These are phyloP conservation scores for Misopates orontium DNA, from an alignment of 257 asterid species.

Conservation along the genomic window DNA sequence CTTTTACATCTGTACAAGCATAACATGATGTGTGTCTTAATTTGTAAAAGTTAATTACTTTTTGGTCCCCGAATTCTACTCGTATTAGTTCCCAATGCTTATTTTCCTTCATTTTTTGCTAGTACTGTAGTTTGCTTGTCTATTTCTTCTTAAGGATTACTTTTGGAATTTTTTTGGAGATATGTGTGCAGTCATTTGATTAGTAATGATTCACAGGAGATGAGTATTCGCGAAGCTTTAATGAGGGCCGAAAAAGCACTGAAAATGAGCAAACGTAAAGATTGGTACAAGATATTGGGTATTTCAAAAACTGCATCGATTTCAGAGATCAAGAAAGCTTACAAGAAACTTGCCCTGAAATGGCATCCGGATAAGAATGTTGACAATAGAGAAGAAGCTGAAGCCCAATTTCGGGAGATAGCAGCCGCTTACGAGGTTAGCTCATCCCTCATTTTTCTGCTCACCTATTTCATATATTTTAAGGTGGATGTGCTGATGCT, in stretches of 20 bases:
- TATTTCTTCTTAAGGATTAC: not conserved
- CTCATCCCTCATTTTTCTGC: not conserved
- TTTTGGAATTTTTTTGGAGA: not conserved
- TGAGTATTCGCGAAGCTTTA: constrained; percentile 61
- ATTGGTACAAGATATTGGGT: constrained; percentile 93
- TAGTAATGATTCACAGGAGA: constrained; percentile 44
- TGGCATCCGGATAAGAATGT: constrained; percentile 98
- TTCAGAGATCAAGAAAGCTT: constrained; percentile 87
- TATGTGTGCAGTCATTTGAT: constrained; percentile 14
- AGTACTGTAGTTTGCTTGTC: not conserved
- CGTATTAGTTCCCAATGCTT: not conserved
- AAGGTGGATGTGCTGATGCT: not conserved
- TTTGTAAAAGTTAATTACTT: too few relatives aligned
- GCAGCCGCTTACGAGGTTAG: constrained; percentile 98
- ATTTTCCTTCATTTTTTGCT: not conserved
- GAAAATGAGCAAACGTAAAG: constrained; percentile 90
- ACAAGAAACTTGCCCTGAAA: constrained; percentile 92
- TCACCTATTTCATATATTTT: not conserved
- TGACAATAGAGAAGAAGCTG: constrained; percentile 92
- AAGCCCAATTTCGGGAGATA: constrained; percentile 82
- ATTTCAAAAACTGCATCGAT: constrained; percentile 66
- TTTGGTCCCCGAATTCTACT: not conserved
- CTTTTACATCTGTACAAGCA: too few relatives aligned
- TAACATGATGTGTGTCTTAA: too few relatives aligned
- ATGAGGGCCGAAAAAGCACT: constrained; percentile 77